A percentile compares a stretch with the other conserved stretches of the same genome.
Evolutionary conservation across 306 rosid genomes (phyloP).

Genomic region (Trichosanthes truncata): DNA sequence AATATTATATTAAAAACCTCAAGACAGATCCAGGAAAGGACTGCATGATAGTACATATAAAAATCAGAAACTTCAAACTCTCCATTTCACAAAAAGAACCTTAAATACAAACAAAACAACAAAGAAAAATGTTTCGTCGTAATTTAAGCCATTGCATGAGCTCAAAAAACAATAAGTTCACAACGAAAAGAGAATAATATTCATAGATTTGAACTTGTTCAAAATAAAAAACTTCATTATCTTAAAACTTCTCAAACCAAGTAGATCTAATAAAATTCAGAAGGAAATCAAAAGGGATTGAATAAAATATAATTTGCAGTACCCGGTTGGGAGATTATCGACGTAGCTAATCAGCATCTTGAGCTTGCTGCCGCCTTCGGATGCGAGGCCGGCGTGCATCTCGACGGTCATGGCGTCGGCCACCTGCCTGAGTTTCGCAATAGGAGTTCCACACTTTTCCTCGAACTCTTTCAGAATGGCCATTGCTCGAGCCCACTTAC

Average conservation of each 20-base stretch:
- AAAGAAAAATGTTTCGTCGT: not conserved
- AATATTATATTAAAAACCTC: not conserved
- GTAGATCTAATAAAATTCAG: not conserved
- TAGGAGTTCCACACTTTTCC: slow-evolving; percentile 65
- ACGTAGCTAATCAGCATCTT: slow-evolving; percentile 80
- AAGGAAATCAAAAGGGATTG: not conserved
- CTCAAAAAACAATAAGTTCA: not conserved
- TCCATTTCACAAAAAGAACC: not conserved
- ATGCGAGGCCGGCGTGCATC: slow-evolving; percentile 95
- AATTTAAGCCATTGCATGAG: not conserved
- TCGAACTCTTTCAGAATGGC: slow-evolving; percentile 56
- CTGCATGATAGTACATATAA: not conserved
- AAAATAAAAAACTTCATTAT: not conserved
- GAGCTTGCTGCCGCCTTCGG: slow-evolving; percentile 88
- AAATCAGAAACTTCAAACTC: not conserved
- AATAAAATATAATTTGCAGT: not conserved
- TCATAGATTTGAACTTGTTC: not conserved
- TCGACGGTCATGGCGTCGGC: slow-evolving; percentile 80
- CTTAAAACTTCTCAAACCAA: not conserved
- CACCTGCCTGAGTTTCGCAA: slow-evolving; percentile 45
- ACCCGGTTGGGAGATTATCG: slow-evolving; percentile 88
- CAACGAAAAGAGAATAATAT: not conserved
- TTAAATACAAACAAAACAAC: not conserved
- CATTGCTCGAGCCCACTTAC: slow-evolving; percentile 40
- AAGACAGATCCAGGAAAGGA: not conserved